Evolutionary conservation across 192 early-diverging fungal genomes (phyloP), one percentile per base, ranked within the genome.

Genomic region (Pecoramyces ruminantium): DNA sequence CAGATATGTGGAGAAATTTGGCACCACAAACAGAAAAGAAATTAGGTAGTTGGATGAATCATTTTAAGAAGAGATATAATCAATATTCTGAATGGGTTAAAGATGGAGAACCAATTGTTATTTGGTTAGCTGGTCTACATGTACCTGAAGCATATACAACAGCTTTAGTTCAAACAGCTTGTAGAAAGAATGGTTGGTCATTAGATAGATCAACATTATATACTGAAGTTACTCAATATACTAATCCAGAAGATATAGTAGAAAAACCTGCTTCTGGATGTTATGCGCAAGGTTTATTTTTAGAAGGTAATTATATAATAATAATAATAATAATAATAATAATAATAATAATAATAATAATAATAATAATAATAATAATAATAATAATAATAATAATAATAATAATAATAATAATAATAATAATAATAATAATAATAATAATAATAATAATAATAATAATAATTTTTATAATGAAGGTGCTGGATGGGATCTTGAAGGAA

Each of bases 21-120:
- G 87, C 87, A 13, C 90, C 90, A 2, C 90, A 91, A 82, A 91
- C 90, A 2, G 90, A 91, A 82, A 91, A 91, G 81, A 84, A 86
- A 13, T 83, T 91, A 16, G 90, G 90, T 4, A 81, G 84, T 29
- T 91, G 90, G 90, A 91, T 91, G 88, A 29, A 42, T 14, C 89
- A 90, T 78, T 91, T 91, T 83, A 89, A 91, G 80, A 79, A 85
- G 27, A 82, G 90, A 58, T 83, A 84, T 78, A 84, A 86, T 82
- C 90, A 91, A 78, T 91, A 91, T 82, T 83, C 88, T 13, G 81
- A 28, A n/a, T 91, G 90, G 90, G 88, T 91, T 78, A 91, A 91
- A 81, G 89, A 87, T 79, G 90, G 89, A 17, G 90, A 91, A 84
- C 90, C 90, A 29, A 78, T 86, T 29, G 90, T 91, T 30, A 90